Conservation (phyloP, 257 asterid species). For the Salvia hispanica region DNA sequence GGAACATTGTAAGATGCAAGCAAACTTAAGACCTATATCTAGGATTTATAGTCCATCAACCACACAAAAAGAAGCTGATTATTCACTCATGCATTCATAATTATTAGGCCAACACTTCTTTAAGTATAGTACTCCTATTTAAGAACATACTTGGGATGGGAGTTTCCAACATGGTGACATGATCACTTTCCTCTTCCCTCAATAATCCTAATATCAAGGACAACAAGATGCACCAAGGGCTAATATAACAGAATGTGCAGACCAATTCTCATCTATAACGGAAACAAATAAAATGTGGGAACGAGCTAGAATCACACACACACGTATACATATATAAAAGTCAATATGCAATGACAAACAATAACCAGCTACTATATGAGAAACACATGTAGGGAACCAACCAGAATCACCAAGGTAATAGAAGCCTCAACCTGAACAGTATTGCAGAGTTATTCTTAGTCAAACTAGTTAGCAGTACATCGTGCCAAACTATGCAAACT, state of each 20-base stretch:
- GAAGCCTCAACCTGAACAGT: no score
- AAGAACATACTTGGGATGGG: background rate
- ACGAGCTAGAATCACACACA: background rate
- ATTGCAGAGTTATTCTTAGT: background rate
- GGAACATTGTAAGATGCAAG: background rate
- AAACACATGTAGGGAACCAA: constrained; percentile 8
- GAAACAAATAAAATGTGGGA: background rate
- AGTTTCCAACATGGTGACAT: background rate
- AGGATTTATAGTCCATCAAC: constrained; percentile 2
- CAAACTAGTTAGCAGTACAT: background rate
- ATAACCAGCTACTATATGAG: background rate
- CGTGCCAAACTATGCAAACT: background rate
- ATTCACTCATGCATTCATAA: background rate
- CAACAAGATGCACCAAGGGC: background rate
- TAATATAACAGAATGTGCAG: background rate
- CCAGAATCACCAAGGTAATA: constrained; percentile 2
- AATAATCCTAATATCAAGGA: background rate
- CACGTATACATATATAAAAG: background rate
- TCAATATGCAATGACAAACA: background rate
- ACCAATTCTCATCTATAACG: background rate
- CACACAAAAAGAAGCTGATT: background rate
- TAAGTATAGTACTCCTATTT: no score
- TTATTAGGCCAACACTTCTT: no score
- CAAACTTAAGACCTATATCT: background rate
- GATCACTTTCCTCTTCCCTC: no score